Base-by-base conservation (phyloP, 306 rosid species). In the Crataegus laevigata region DNA sequence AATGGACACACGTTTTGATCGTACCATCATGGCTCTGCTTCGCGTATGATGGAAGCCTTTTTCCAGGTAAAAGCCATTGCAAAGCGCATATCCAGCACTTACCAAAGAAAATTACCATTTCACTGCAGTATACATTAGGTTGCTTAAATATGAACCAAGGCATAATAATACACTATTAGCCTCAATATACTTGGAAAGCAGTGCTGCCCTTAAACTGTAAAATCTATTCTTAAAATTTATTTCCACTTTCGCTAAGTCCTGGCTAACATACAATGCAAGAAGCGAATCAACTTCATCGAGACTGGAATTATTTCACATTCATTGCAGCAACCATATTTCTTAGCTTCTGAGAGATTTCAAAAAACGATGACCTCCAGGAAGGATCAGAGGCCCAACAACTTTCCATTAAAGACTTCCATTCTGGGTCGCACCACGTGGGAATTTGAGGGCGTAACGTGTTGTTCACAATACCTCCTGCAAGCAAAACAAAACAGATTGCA, bases 341-440 rank as follows among this genome's bases (percentile, higher is more conserved):
- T 47, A 96, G 89, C 91, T 89, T 96, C 89, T 90, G 96, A 29
- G 99, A 92, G 68, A 96, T 96, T 83, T 90, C 97, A 29, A 98
- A 85, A 87, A 96, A 96, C 5, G 99, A 92, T 78, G 99, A 96
- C 72, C 99, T 90, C 64, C 71, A 84, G 12, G 82, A 58, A 15
- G 98, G 97, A 54, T 96, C 99, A 32, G 98, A 85, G 70, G 93
- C 90, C 99, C 99, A 96, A 78, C 92, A 86, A 84, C 91, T 88
- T 85, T 89, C 94, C 99, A 96, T 96, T 78, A 96, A 80, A 78
- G 97, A 81, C 84, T 90, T 96, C 99, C 99, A 96, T 85, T 92
- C 99, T 30, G 99, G 99, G 85, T 96, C 99, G 64, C 98, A 96
- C 99, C 99, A 92, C 5, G 96, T 74, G 43, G 98, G 99, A 84